Conservation (phyloP, 805 yeast species). For the Grigorovia humatica region DNA sequence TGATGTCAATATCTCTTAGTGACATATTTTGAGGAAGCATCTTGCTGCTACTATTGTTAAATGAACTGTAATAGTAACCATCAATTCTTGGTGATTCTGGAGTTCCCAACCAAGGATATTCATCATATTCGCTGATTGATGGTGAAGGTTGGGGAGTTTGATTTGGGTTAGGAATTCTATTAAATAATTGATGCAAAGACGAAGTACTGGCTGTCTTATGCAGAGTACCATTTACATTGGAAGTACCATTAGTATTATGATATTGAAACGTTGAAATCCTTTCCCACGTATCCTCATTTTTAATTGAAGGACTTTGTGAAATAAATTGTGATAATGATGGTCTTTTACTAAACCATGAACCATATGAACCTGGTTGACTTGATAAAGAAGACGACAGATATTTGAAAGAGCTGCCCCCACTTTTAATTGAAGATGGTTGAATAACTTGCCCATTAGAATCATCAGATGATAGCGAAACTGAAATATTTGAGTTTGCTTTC, state of each 20-base stretch:
- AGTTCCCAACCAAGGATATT: conserved; percentile 32
- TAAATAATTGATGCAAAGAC: conserved; percentile 19
- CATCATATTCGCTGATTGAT: conserved; percentile 29
- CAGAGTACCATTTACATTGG: conserved; percentile 3
- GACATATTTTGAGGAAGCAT: conserved; percentile 4
- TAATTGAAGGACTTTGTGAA: conserved; percentile 19
- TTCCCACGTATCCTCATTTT: conserved; percentile 18
- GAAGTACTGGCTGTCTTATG: conserved; percentile 21
- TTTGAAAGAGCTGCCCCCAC: conserved; percentile 29
- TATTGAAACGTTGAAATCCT: conserved; percentile 10
- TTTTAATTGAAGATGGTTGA: conserved; percentile 29
- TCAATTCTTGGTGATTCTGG: conserved; percentile 22
- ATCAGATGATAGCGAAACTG: conserved; percentile 26
- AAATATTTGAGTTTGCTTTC: conserved; percentile 16
- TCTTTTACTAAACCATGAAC: conserved; percentile 27
- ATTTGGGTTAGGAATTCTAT: conserved; percentile 4
- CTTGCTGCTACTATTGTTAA: conserved; percentile 1
- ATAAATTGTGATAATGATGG: conserved; percentile 15
- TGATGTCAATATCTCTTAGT: conserved; percentile 11
- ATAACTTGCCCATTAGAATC: conserved; percentile 24
- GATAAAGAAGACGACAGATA: conserved; percentile 33
- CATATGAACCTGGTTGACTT: conserved; percentile 24
- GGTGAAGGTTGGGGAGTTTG: conserved; percentile 31
- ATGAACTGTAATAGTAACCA: background rate
- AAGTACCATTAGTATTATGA: background rate